These are phyloP conservation scores for Sclerotinia spermophila DNA, from an alignment of 2,329 filamentous ascomycete species.

Conservation along the genomic window DNA sequence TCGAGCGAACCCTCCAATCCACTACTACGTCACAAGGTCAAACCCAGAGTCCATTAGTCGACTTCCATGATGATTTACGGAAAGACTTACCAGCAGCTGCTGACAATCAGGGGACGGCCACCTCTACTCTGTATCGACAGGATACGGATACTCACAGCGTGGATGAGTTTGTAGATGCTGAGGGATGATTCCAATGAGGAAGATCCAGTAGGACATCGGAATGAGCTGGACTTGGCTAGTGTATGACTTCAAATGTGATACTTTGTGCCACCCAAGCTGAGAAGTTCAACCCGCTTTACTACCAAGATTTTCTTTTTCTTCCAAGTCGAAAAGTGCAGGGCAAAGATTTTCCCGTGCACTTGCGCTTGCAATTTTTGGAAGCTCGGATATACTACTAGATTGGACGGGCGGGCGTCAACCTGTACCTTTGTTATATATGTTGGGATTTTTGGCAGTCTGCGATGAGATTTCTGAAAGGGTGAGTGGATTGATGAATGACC, in stretches of 20 bases:
- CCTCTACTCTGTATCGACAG: slow-evolving; percentile 26
- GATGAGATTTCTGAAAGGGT: neutral
- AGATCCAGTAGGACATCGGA: neutral
- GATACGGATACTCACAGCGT: slow-evolving; percentile 35
- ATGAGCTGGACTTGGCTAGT: neutral
- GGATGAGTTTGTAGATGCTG: slow-evolving; percentile 38
- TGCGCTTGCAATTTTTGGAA: slow-evolving; percentile 3
- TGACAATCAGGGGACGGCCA: slow-evolving; percentile 5
- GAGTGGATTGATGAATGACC: neutral
- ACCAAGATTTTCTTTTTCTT: neutral
- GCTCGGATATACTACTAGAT: slow-evolving; percentile 13
- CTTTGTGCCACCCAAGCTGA: neutral
- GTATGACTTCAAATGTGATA: neutral
- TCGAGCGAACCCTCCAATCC: slow-evolving; percentile 30
- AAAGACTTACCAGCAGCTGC: slow-evolving; percentile 43
- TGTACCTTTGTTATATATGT: slow-evolving; percentile 12
- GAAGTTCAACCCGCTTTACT: neutral
- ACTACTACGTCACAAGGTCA: slow-evolving; percentile 26
- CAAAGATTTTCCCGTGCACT: neutral
- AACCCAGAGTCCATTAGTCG: slow-evolving; percentile 39
- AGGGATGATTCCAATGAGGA: slow-evolving; percentile 25
- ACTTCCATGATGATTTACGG: slow-evolving; percentile 55
- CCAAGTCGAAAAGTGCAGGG: neutral
- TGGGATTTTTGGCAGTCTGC: neutral
- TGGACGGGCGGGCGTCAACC: slow-evolving; percentile 13